Evolutionary conservation across 2,329 filamentous ascomycete species (phyloP), one percentile per base, ranked within the genome.

Genomic region (Monosporascus sp.): DNA sequence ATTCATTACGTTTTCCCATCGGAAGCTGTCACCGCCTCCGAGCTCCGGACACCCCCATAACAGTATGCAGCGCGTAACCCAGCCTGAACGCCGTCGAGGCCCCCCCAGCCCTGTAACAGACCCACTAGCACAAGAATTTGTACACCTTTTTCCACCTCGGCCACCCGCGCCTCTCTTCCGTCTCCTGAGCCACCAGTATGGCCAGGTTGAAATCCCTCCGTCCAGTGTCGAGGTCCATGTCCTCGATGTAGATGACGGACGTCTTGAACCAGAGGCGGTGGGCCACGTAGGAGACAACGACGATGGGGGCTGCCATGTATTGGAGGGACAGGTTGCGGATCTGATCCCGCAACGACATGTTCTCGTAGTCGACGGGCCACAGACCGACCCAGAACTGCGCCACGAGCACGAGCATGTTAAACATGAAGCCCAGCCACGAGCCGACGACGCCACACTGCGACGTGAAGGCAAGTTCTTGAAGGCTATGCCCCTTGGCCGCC

Each of bases 351-450:
- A 73, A 57, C 0, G 74, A 74, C 68, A 75, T 74, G 0, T 70
- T 51, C 5, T 65, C 62, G 64, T 81, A 86, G 24, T 75, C 80
- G 48, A 93, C 79, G 4, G 92, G 91, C 66, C 85, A 91, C 4
- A 89, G 85, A 27, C 88, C 90, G 49, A 88, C 86, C 89, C 90
- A 97, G 74, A 96, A 93, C 68, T 97, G 91, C 1, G 89, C 89
- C 46, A 88, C 67, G 27, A 97, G 78, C 31, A 96, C 85, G 39
- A 93, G 72, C 20, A 79, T 53, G 72, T 96, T 96, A 68, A 96
- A 82, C 35, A 75, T 59, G 53, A 96, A 78, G 24, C 92, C 92
- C 31, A 94, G 56, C 78, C 86, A 97, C 3, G 90, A 95, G 9
- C 92, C 93, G 9, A 80, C 61, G 8, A 94, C 74, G 55, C 93